These are phyloP conservation scores for Parsonsia alboflavescens DNA, from an alignment of 257 asterid species.

Conservation along the genomic window DNA sequence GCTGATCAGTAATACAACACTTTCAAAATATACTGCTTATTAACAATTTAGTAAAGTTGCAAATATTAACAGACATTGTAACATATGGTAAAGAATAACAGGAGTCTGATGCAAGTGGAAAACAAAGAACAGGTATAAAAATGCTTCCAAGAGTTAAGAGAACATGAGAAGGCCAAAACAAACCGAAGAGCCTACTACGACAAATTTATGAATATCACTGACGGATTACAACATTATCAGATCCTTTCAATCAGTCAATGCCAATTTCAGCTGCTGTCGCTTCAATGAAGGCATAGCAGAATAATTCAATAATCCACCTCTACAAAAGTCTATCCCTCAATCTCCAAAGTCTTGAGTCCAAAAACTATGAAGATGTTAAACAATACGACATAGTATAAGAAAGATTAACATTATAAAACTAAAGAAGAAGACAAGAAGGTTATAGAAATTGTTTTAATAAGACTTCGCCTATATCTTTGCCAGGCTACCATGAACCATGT, in stretches of 20 bases:
- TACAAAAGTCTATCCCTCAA: background rate
- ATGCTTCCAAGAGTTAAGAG: background rate
- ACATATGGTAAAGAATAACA: background rate
- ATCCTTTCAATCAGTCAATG: background rate
- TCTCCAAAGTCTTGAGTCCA: background rate
- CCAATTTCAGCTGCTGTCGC: background rate
- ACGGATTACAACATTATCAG: background rate
- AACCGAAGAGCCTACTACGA: background rate
- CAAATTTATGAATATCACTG: background rate
- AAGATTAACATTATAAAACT: background rate
- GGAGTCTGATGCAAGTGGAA: background rate
- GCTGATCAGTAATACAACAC: background rate
- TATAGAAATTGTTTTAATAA: background rate
- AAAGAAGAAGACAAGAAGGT: background rate
- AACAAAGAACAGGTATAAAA: no score
- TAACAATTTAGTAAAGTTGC: background rate
- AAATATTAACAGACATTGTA: background rate
- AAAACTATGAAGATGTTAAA: background rate
- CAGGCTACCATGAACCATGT: background rate
- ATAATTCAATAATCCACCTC: background rate
- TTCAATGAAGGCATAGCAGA: background rate
- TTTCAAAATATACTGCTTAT: background rate
- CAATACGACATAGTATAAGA: background rate
- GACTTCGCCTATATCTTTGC: background rate
- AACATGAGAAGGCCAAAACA: background rate